A percentile compares a stretch with the other conserved stretches of the same genome.
Evolutionary conservation across 1,284 basidiomycete genomes (phyloP).

Genomic region (Ganoderma meredithae): DNA sequence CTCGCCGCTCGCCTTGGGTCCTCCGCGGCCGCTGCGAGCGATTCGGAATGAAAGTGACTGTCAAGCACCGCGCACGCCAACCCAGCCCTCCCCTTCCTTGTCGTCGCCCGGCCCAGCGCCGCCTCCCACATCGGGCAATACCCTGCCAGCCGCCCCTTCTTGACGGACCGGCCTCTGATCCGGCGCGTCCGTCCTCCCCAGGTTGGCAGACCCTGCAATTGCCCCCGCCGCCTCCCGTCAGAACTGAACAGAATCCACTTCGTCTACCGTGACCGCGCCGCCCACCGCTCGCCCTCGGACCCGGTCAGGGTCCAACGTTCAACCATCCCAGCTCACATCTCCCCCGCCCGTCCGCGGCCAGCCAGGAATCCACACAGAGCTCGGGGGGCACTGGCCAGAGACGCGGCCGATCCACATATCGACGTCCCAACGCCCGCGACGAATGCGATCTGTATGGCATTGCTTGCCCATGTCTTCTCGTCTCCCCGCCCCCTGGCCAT

Average conservation of each 20-base stretch:
- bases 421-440: not conserved
- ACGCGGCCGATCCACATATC: not conserved
- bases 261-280: not conserved
- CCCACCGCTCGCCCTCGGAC: not conserved
- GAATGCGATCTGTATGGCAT: not conserved
- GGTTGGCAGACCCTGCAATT: not conserved
- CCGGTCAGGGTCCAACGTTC: not conserved
- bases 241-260: not conserved
- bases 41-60: not conserved
- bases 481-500: conserved; percentile 1
- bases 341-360: not conserved
- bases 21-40: not conserved
- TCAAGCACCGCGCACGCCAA: not conserved
- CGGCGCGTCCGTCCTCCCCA: not conserved
- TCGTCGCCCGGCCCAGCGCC: conserved; percentile 1
- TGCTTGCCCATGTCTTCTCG: conserved; percentile 1
- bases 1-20: not conserved
- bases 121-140: not conserved
- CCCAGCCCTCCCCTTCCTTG: not conserved
- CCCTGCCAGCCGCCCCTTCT: not conserved
- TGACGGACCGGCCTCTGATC: not conserved
- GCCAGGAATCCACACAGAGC: not conserved
- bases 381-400: not conserved
- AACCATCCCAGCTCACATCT: not conserved
- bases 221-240: not conserved